A percentile compares a stretch with the other conserved stretches of the same genome.
Conservation (phyloP, 257 asterid species). For the Prunella vulgaris region DNA sequence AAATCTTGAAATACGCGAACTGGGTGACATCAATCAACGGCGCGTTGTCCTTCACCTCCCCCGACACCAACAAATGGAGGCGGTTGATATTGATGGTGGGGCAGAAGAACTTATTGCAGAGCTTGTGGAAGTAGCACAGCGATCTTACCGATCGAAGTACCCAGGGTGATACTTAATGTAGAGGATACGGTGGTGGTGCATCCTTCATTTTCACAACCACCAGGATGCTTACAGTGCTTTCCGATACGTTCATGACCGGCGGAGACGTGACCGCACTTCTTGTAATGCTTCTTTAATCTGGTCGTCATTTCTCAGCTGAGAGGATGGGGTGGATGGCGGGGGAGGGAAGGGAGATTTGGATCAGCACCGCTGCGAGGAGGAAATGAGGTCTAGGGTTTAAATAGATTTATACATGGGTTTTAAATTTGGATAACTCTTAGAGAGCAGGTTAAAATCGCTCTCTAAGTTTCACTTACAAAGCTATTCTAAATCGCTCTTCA, state of each 20-base stretch:
- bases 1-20: constrained; percentile 62
- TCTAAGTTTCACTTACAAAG: no score
- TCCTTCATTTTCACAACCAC: constrained; percentile 72
- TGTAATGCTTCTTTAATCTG: constrained; percentile 63
- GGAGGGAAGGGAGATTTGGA: background rate
- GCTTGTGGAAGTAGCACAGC: constrained; percentile 63
- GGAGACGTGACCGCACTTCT: constrained; percentile 83
- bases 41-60: constrained; percentile 53
- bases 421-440: no score
- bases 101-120: constrained; percentile 57
- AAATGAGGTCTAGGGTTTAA: constrained; percentile 27
- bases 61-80: constrained; percentile 55
- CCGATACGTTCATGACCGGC: constrained; percentile 83
- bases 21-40: constrained; percentile 57
- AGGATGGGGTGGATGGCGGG: no score
- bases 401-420: constrained; percentile 22
- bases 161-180: constrained; percentile 77
- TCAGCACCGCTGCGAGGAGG: constrained; percentile 20
- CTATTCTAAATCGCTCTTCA: no score
- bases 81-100: constrained; percentile 60
- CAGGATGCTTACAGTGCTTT: constrained; percentile 77
- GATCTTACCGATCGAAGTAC: constrained; percentile 74
- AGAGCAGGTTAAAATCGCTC: no score
- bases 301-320: constrained; percentile 49
- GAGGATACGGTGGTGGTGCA: constrained; percentile 81